Conservation (phyloP, 2,329 filamentous ascomycete species). For the Furcasterigmium furcatum region DNA sequence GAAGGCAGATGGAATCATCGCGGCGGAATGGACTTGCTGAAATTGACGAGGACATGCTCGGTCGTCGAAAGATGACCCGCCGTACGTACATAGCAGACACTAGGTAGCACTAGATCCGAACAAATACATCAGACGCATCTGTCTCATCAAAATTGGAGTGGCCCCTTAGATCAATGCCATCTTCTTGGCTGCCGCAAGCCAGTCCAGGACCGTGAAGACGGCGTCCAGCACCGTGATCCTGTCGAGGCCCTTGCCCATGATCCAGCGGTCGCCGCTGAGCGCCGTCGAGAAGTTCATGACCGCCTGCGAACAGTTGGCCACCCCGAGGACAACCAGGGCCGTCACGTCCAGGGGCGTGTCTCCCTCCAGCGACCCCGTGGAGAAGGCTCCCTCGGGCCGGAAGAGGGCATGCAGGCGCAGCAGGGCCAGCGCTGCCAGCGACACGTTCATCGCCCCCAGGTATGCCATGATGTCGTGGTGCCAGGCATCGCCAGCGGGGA, state of each 20-base stretch:
- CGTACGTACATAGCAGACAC: no score
- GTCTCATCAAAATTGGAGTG: no score
- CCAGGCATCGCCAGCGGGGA: conserved; percentile 14
- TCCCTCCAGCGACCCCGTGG: conserved; percentile 8
- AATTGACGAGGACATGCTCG: no score
- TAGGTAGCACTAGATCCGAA: no score
- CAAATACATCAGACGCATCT: no score
- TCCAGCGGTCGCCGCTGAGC: conserved; percentile 14
- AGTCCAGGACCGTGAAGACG: conserved; percentile 16
- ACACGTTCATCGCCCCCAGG: conserved; percentile 17
- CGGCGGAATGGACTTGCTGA: no score
- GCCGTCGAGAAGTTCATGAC: conserved; percentile 16
- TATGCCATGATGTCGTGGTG: conserved; percentile 21
- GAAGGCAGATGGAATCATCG: no score
- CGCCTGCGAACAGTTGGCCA: conserved; percentile 20
- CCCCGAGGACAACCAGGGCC: conserved; percentile 16
- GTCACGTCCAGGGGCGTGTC: conserved; percentile 15
- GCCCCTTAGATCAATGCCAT: no score
- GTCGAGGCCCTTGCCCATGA: conserved; percentile 21
- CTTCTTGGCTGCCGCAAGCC: conserved; percentile 9
- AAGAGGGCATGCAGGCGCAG: conserved; percentile 14
- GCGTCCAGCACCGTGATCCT: conserved; percentile 18
- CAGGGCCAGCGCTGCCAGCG: conserved; percentile 14
- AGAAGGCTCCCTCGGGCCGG: conserved; percentile 6
- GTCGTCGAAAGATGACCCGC: no score